Conservation (phyloP, 2,329 filamentous ascomycete genomes). For the Colletotrichum karsti region DNA sequence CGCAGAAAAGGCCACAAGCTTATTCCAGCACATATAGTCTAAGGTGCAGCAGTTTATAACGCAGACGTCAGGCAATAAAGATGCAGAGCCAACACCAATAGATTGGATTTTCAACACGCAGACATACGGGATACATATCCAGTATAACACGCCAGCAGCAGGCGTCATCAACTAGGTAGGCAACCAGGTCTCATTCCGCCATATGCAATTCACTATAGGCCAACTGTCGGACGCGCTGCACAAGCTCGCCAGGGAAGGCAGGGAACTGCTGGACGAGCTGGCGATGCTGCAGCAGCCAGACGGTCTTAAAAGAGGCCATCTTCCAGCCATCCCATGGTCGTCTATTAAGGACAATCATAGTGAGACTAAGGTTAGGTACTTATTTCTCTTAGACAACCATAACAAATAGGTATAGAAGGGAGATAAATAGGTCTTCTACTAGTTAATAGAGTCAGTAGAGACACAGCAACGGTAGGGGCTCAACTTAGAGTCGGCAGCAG, state of each 20-base stretch:
- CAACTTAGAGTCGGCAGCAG: not conserved
- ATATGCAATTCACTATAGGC: not conserved
- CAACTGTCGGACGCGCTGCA: not conserved
- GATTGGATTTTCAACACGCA: slow-evolving; percentile 30
- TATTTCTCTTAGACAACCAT: slow-evolving; percentile 8
- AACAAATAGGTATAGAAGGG: not conserved
- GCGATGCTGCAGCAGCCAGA: no score
- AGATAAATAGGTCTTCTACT: not conserved
- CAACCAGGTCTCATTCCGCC: not conserved
- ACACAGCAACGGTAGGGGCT: not conserved
- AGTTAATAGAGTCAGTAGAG: not conserved
- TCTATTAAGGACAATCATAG: slow-evolving; percentile 11
- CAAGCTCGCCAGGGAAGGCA: not conserved
- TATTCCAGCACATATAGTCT: slow-evolving; percentile 10
- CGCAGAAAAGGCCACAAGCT: not conserved
- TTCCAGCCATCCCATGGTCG: slow-evolving; percentile 11
- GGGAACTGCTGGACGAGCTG: slow-evolving; percentile 6
- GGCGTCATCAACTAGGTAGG: not conserved
- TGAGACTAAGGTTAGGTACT: not conserved
- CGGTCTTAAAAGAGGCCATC: no score
- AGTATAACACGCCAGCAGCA: slow-evolving; percentile 10
- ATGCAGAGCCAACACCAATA: slow-evolving; percentile 23
- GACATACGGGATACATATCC: slow-evolving; percentile 26
- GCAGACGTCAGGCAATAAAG: not conserved
- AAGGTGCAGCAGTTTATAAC: slow-evolving; percentile 30